These are phyloP conservation scores for Arabidopsis thaliana DNA, from an alignment of 345 rosid genomes.

Conservation along the genomic window TAIR10.1 NC_003075.7:8710001-8710500, in stretches of 20 bases:
- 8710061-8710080: slow-evolving; percentile 48
- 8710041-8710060: slow-evolving; percentile 85
- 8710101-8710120: neutral
- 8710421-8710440: slow-evolving; percentile 46
- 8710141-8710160: slow-evolving; percentile 67
- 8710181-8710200: slow-evolving; percentile 75
- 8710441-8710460: slow-evolving; percentile 32
- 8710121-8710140: no score
- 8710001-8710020: slow-evolving; percentile 83
- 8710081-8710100: neutral
- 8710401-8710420: slow-evolving; percentile 40
- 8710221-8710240: slow-evolving; percentile 72
- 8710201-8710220: slow-evolving; percentile 57
- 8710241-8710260: slow-evolving; percentile 55
- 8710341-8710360: slow-evolving; percentile 45
- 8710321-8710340: slow-evolving; percentile 57
- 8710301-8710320: slow-evolving; percentile 65
- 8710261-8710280: slow-evolving; percentile 70
- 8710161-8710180: slow-evolving; percentile 84
- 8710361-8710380: slow-evolving; percentile 41
- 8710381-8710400: slow-evolving; percentile 45
- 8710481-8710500: slow-evolving; percentile 35
- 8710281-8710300: slow-evolving; percentile 61
- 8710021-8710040: slow-evolving; percentile 99
- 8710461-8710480: slow-evolving; percentile 27